Base-by-base conservation (phyloP, 1,139 yeast species). In the Arxiozyma bovina region DNA sequence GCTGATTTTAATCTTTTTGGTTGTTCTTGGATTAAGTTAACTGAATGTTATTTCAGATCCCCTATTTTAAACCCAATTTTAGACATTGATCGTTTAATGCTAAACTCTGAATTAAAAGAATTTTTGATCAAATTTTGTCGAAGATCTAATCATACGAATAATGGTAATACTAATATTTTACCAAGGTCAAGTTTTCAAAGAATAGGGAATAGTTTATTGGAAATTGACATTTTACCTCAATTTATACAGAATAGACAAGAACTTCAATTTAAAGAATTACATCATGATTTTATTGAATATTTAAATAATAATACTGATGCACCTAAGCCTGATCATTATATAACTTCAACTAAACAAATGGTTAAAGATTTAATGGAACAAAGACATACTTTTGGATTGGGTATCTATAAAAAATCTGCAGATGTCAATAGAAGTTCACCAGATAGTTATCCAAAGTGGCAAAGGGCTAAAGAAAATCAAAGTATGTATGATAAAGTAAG, bases 1-100 rank as follows among this genome's bases (percentile, higher is more conserved):
- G 76, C 88, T 0, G 99, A 94, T 65, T 89, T 78, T 69, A 91
- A 91, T 64, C 70, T 91, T 43, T 88, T 78, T 67, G 95, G 96
- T 0, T 88, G 97, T 68, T 84, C 85, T 6, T 86, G 94, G 90
- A 58, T 93, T 42, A 72, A 76, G 54, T 78, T 56, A 1, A 58
- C 57, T 1, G 61, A 64, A 23, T 61, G 73, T 20, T 70, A 61
- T 56, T 72, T 74, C 43, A 57, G 77, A 48, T 54, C 62, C 1
- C 77, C 77, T 0, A 60, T 74, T 11, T 54, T 72, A 11, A 64
- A 64, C 48, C 58, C 65, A n/a, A 67, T 63, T 1, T 48, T 64
- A 21, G 66, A 60, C 42, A 55, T 65, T 34, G 63, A 66, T 56
- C 56, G 67, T 8, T 47, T 64, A 8, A 50, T 64, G 50, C 58